Evolutionary conservation across 352 stramenopile genomes (phyloP).

Genomic region (Pythium sp.): DNA sequence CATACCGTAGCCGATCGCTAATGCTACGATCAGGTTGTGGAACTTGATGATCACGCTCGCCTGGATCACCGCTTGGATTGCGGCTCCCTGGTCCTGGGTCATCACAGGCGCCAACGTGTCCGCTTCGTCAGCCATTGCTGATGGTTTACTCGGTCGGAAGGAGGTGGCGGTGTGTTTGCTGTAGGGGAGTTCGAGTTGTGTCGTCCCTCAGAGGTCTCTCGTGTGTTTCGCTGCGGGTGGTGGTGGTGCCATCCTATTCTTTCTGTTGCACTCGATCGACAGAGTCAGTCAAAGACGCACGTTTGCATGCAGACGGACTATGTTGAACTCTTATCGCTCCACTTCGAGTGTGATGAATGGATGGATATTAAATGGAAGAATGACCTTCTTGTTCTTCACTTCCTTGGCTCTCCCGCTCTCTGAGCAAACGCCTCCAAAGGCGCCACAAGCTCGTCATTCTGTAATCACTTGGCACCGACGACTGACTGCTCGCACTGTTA

Average conservation of each 20-base stretch:
- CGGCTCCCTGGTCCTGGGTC: neutral
- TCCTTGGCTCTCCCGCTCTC: neutral
- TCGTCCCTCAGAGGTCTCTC: neutral
- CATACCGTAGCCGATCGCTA: constrained; percentile 38
- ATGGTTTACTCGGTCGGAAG: neutral
- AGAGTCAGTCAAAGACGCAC: neutral
- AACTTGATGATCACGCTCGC: constrained; percentile 15
- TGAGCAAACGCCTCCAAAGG: neutral
- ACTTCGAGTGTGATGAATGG: neutral
- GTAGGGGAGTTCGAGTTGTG: neutral
- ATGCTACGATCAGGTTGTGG: constrained; percentile 29
- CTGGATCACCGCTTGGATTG: constrained; percentile 3
- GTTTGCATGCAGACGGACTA: neutral
- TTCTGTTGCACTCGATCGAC: neutral
- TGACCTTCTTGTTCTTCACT: neutral
- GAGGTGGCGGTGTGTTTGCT: neutral
- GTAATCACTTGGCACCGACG: neutral
- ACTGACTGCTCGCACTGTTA: neutral
- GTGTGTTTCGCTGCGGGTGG: neutral
- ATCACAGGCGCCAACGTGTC: neutral
- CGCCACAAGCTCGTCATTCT: constrained; percentile 1
- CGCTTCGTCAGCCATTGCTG: too few species aligned
- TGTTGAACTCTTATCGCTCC: too few species aligned
- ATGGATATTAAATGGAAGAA: constrained; percentile 10
- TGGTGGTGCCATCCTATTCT: neutral